Base-by-base conservation (phyloP, 2,329 filamentous ascomycete species). In the Sarocladiaceae sp. region DNA sequence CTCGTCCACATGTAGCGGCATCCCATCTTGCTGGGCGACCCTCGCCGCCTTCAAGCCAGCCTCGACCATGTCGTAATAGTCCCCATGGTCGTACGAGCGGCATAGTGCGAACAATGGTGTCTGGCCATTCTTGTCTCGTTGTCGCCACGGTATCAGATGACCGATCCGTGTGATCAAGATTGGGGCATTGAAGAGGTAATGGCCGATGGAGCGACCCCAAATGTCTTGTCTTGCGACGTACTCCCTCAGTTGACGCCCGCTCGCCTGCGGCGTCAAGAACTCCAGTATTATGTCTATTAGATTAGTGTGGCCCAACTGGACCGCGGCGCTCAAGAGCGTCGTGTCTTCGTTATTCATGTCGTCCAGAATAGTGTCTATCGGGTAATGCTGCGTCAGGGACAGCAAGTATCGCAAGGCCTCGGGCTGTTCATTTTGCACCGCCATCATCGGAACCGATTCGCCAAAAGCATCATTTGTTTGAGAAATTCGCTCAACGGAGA, bases 91-190 rank as follows among this genome's bases (percentile, higher is more conserved):
- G 58, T 98, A 98, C 0, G 89, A 97, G 54, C 93, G 81, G 61
- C 90, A 97, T 1, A 97, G 72, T 2, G 93, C 93, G 61, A 98
- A 97, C 7, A 98, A 69, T 2, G 93, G 94, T n/a, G 94, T 98
- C 64, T 97, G 93, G 0, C 93, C 93, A 58, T 97, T 96, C 61
- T 89, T 94, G 63, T 98, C 93, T 53, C 84, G 88, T 62, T 94
- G 80, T 47, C 81, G 78, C 93, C 93, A 98, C 7, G 88, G 86
- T 44, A 98, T 70, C 51, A 91, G 66, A 48, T 76, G 74, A 2
- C 89, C 90, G 48, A 97, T 83, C 45, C 77, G 75, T 34, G 72
- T 68, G 52, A 98, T 93, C 16, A 98, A 70, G 44, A 78, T 74
- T 2, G 93, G 93, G 7, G 88, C 83, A 57, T 95, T 86, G 67